Evolutionary conservation across 345 rosid genomes (phyloP).

Genomic region (Aquilaria malaccensis): DNA sequence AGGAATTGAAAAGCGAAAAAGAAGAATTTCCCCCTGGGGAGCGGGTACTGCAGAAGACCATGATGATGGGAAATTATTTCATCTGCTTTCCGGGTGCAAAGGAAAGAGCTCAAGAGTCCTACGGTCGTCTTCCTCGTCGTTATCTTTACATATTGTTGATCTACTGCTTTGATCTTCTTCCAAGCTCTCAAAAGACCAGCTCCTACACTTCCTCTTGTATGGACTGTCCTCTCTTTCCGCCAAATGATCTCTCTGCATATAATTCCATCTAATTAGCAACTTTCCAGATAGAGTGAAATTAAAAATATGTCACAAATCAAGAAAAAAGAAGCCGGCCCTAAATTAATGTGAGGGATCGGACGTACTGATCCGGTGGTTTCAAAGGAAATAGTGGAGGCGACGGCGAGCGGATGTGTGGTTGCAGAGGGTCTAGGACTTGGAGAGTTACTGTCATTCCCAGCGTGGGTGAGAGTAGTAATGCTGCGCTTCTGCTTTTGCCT

Average conservation of each 20-base stretch:
- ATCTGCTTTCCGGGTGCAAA: conserved; percentile 85
- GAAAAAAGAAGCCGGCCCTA: not conserved
- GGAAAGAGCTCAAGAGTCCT: conserved; percentile 96
- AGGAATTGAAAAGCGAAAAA: not conserved
- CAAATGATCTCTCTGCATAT: conserved; percentile 25
- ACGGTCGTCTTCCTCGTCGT: conserved; percentile 30
- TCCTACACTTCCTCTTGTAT: conserved; percentile 80
- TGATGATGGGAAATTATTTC: conserved; percentile 5
- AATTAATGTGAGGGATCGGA: not conserved
- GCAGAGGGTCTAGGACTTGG: conserved; percentile 31
- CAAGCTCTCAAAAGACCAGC: conserved; percentile 72
- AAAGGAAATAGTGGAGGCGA: conserved; percentile 31
- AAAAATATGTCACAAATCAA: not conserved
- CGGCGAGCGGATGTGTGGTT: not conserved
- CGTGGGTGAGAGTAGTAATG: conserved; percentile 47
- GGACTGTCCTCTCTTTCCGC: conserved; percentile 47
- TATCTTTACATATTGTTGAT: conserved; percentile 20
- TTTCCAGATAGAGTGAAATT: not conserved
- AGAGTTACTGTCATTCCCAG: too few relatives aligned
- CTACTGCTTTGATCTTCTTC: conserved; percentile 36
- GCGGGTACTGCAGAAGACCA: too few relatives aligned
- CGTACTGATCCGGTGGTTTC: conserved; percentile 54
- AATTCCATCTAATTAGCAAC: not conserved
- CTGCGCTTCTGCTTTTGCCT: conserved; percentile 91
- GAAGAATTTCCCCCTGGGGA: not conserved